Conservation (phyloP, 768 basidiomycete species). For the Coprinellus micaceus region DNA sequence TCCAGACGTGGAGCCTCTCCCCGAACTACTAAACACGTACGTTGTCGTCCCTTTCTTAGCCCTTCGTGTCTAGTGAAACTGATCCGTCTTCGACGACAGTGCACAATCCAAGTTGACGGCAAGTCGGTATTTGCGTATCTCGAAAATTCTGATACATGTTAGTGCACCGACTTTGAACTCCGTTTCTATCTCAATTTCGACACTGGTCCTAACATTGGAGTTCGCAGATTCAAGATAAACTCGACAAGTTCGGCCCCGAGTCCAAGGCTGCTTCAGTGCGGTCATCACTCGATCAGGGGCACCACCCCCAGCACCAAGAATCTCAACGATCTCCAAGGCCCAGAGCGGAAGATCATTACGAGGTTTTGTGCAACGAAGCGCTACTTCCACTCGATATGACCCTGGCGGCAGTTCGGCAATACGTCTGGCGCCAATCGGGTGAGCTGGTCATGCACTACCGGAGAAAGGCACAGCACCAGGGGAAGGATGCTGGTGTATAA, state of each 20-base stretch:
- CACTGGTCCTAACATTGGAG: no score
- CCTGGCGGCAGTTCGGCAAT: slow-evolving; percentile 86
- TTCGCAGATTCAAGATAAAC: slow-evolving; percentile 83
- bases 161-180: no score
- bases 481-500: background rate
- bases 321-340: slow-evolving; percentile 10
- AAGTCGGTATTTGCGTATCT: slow-evolving; percentile 76
- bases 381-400: slow-evolving; percentile 84
- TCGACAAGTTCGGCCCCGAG: slow-evolving; percentile 51
- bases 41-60: no score
- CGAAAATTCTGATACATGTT: slow-evolving; percentile 83
- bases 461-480: slow-evolving; percentile 26
- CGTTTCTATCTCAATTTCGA: no score
- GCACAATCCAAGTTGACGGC: slow-evolving; percentile 86
- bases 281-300: slow-evolving; percentile 33
- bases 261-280: slow-evolving; percentile 31
- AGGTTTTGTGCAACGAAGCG: slow-evolving; percentile 86
- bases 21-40: slow-evolving; percentile 83
- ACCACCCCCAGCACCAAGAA: background rate
- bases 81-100: slow-evolving; percentile 26
- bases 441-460: slow-evolving; percentile 81
- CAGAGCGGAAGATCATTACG: slow-evolving; percentile 68
- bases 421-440: slow-evolving; percentile 73
- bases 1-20: slow-evolving; percentile 56
- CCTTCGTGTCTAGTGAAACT: background rate